phyloP scores from a whole-genome alignment of 176 grass and related monocot genomes.

The Luzula sylvatica region DNA sequence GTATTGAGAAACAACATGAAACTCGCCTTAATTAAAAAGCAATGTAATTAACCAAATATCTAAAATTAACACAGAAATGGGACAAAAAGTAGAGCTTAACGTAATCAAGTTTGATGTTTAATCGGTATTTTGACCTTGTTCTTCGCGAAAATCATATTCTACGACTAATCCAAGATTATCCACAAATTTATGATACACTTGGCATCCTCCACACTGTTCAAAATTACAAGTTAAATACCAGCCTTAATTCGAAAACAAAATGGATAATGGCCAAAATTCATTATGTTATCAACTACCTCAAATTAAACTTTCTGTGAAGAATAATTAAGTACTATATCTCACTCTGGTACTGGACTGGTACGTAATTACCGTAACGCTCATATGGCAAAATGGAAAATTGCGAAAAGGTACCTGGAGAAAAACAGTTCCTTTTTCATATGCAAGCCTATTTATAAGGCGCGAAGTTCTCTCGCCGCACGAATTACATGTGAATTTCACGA shows the following conservation, averaged over 20 bases:
- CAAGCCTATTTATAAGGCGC: conserved; percentile 64
- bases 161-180: conserved; percentile 94
- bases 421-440: conserved; percentile 85
- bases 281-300: neutral
- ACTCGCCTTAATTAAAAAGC: too few relatives aligned
- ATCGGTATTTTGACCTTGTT: conserved; percentile 20
- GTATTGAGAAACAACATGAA: too few relatives aligned
- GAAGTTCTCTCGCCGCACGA: conserved; percentile 69
- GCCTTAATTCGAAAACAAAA: neutral
- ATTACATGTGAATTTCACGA: conserved; percentile 88
- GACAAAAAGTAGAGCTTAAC: too few relatives aligned
- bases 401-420: conserved; percentile 67
- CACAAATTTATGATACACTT: conserved; percentile 89
- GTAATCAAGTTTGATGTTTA: too few relatives aligned
- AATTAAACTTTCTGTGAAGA: neutral
- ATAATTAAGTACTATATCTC: too few relatives aligned
- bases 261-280: neutral
- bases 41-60: too few relatives aligned
- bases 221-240: conserved; percentile 7
- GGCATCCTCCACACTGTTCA: conserved; percentile 70
- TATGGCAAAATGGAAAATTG: conserved; percentile 12
- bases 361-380: neutral
- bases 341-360: too few relatives aligned
- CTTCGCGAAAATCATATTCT: conserved; percentile 69
- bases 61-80: too few relatives aligned